Base-by-base conservation (phyloP, 148 eudicot genomes). In the Vaccinium myrtillus region DNA sequence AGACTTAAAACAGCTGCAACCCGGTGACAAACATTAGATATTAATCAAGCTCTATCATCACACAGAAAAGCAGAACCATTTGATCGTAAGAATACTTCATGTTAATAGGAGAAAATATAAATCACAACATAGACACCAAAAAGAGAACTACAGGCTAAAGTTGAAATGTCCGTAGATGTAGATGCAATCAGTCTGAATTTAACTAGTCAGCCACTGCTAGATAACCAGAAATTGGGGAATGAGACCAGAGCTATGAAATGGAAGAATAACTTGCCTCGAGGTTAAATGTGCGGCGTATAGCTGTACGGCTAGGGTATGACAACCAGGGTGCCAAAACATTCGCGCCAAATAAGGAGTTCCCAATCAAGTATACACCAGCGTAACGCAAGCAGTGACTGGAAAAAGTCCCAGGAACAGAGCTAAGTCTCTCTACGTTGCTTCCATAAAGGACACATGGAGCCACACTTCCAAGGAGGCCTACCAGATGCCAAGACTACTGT, bases 401-500 rank as follows among this genome's bases (percentile, higher is more conserved):
- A 86, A 95, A 95, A 79, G 89, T 90, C 74, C 92, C 91, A 54
- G 94, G 91, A 61, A 82, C 77, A 84, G 93, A 90, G 75, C 90
- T 92, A 83, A 94, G 91, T 86, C 98, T 91, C 87, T 94, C 98
- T 6, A 85, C 93, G 88, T 90, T 95, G 90, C 91, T 92, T 90
- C 93, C 98, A 88, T 91, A 92, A 16, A 95, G 93, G 83, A 94
- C 93, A 81, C 98, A 94, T 8, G 98, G 98, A 36, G 97, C 98
- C 77, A 95, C 88, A 85, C 89, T 90, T 85, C 98, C 98, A 79
- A 95, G 92, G 75, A 95, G 86, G 91, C 98, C 96, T 93, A 84
- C 54, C 46, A 83, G 84, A 46, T 30, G 80, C 48, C 80, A 79
- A 16, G 49, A 5, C 16, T 10, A 9, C 23, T 36, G 39, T 46